These are phyloP conservation scores for Emergomyces orientalis DNA, from an alignment of 2,329 filamentous ascomycete species.

Conservation along the genomic window DNA sequence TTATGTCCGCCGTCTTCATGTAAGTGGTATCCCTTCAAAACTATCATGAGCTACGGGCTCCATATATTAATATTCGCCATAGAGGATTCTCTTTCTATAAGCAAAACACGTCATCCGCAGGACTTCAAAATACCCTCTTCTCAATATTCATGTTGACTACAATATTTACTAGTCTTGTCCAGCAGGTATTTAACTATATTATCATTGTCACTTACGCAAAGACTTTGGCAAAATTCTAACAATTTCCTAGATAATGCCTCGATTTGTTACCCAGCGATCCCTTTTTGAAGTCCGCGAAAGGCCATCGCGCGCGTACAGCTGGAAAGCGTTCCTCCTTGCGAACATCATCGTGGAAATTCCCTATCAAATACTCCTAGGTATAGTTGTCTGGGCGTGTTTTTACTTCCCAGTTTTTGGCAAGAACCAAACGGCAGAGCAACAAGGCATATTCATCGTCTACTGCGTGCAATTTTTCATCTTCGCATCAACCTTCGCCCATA, in stretches of 20 bases:
- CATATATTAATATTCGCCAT: slow-evolving; percentile 49
- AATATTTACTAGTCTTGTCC: slow-evolving; percentile 46
- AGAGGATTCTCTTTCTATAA: slow-evolving; percentile 75
- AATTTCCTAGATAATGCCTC: slow-evolving; percentile 52
- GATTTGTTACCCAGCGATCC: slow-evolving; percentile 71
- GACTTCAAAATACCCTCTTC: slow-evolving; percentile 79
- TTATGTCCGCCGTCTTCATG: slow-evolving; percentile 58
- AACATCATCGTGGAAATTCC: slow-evolving; percentile 79
- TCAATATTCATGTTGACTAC: slow-evolving; percentile 67
- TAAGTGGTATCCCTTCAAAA: slow-evolving; percentile 9
- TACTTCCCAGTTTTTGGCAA: slow-evolving; percentile 68
- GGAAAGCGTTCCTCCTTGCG: slow-evolving; percentile 75
- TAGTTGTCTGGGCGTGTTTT: slow-evolving; percentile 71
- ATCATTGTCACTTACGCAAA: slow-evolving; percentile 40
- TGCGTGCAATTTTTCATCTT: slow-evolving; percentile 68
- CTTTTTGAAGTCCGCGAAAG: slow-evolving; percentile 80
- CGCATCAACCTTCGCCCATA: slow-evolving; percentile 68
- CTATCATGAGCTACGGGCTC: slow-evolving; percentile 31
- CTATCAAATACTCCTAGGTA: slow-evolving; percentile 65
- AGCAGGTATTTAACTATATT: slow-evolving; percentile 49
- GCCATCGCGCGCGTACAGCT: slow-evolving; percentile 74
- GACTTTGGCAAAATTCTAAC: not conserved
- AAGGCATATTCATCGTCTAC: slow-evolving; percentile 70
- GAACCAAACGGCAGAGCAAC: slow-evolving; percentile 56
- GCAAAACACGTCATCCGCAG: slow-evolving; percentile 61